Evolutionary conservation across 768 basidiomycete species (phyloP).

Genomic region (Lactarius sanguifluus): DNA sequence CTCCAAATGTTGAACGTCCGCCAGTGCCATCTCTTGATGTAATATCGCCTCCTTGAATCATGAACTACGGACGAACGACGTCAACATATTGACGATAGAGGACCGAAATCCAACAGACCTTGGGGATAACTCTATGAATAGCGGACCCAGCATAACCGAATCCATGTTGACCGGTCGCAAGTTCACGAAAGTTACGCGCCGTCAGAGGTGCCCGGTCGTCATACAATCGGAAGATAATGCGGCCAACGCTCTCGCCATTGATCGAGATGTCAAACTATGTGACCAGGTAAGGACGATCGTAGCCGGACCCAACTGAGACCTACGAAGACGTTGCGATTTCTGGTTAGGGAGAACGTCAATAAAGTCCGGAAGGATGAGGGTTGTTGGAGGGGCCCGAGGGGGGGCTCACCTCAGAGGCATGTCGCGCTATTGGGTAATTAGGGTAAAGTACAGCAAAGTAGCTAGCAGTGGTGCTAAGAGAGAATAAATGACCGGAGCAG

Average conservation of each 20-base stretch:
- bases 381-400: not conserved
- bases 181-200: constrained; percentile 55
- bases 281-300: not conserved
- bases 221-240: constrained; percentile 57
- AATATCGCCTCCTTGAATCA: constrained; percentile 89
- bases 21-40: constrained; percentile 73
- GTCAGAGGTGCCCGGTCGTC: constrained; percentile 50
- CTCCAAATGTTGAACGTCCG: constrained; percentile 84
- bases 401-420: constrained; percentile 14
- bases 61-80: constrained; percentile 46
- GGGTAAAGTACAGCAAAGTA: not conserved
- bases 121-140: constrained; percentile 65
- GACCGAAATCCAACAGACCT: constrained; percentile 40
- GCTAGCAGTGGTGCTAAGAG: not conserved
- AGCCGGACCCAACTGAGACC: not conserved
- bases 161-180: constrained; percentile 50
- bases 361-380: not conserved
- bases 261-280: constrained; percentile 38
- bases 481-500: constrained; percentile 10
- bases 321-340: constrained; percentile 25
- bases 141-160: constrained; percentile 48
- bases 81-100: not conserved
- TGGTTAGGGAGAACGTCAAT: not conserved
- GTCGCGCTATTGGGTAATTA: not conserved
- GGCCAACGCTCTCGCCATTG: constrained; percentile 35